These are phyloP conservation scores for Citrus hindsii DNA, from an alignment of 345 rosid species.

Conservation along the genomic window DNA sequence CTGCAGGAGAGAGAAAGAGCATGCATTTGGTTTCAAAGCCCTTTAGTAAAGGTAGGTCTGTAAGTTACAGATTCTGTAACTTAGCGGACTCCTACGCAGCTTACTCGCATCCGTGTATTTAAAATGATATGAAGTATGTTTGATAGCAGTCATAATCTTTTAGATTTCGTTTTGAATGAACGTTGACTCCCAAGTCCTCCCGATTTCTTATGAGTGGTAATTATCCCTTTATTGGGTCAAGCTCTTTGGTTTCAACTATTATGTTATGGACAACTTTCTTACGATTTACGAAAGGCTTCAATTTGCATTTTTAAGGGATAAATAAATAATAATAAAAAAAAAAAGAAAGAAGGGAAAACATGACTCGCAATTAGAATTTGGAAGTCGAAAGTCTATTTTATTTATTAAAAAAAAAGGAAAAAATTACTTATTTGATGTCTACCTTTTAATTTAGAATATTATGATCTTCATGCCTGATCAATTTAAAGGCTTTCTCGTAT, in stretches of 20 bases:
- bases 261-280: neutral
- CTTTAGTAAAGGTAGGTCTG: too few species aligned
- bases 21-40: too few species aligned
- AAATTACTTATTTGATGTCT: neutral
- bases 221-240: neutral
- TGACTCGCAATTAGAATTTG: too few species aligned
- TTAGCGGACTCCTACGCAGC: too few species aligned
- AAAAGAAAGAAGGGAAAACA: too few species aligned
- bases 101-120: too few species aligned
- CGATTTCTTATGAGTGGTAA: neutral
- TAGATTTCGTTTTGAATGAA: neutral
- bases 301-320: neutral
- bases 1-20: too few species aligned
- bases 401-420: neutral
- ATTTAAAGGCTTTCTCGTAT: neutral
- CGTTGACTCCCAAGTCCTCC: neutral
- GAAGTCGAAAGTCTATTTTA: too few species aligned
- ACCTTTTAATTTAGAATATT: neutral
- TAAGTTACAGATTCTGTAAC: too few species aligned
- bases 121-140: neutral
- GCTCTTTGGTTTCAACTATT: neutral
- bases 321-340: too few species aligned
- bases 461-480: neutral
- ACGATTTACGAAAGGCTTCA: neutral
- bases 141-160: neutral